These are phyloP conservation scores for Telopea speciosissima DNA, from an alignment of 177 flowering plant genomes.

Conservation along the genomic window DNA sequence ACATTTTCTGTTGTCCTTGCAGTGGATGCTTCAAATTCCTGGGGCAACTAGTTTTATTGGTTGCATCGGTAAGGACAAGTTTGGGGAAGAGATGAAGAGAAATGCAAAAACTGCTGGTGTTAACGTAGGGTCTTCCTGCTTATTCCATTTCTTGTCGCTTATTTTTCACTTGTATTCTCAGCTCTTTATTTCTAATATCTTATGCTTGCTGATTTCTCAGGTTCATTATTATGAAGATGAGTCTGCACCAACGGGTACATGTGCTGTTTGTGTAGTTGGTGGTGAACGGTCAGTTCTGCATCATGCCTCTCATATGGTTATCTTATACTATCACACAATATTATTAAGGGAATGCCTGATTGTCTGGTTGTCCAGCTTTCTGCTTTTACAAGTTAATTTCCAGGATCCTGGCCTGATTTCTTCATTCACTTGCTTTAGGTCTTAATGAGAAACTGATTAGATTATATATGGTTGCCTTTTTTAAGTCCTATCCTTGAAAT, in stretches of 20 bases:
- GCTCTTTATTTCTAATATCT: background rate
- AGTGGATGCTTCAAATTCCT: constrained; percentile 99
- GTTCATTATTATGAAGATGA: constrained; percentile 91
- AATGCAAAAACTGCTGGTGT: constrained; percentile 67
- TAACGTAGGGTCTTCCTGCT: constrained; percentile 43
- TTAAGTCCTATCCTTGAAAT: background rate
- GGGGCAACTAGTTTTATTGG: constrained; percentile 93
- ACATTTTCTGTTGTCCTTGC: constrained; percentile 17
- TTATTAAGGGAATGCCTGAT: background rate
- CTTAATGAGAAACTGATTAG: background rate
- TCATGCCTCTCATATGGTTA: background rate
- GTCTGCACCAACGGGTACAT: constrained; percentile 79
- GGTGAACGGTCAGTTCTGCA: constrained; percentile 75
- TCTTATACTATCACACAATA: background rate
- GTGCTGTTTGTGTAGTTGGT: constrained; percentile 93
- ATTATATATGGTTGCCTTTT: background rate
- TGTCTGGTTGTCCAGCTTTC: background rate
- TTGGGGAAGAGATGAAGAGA: constrained; percentile 91
- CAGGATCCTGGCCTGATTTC: background rate
- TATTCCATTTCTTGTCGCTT: background rate
- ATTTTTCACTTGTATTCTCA: background rate
- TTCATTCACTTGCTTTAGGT: background rate
- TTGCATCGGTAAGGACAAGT: constrained; percentile 94
- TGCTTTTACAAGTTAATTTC: background rate
- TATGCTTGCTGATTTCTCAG: constrained; percentile 24